A percentile compares a stretch with the other conserved stretches of the same genome.
phyloP scores from a whole-genome alignment of 2,329 filamentous ascomycete species.

The Curvularia verruculosa region DNA sequence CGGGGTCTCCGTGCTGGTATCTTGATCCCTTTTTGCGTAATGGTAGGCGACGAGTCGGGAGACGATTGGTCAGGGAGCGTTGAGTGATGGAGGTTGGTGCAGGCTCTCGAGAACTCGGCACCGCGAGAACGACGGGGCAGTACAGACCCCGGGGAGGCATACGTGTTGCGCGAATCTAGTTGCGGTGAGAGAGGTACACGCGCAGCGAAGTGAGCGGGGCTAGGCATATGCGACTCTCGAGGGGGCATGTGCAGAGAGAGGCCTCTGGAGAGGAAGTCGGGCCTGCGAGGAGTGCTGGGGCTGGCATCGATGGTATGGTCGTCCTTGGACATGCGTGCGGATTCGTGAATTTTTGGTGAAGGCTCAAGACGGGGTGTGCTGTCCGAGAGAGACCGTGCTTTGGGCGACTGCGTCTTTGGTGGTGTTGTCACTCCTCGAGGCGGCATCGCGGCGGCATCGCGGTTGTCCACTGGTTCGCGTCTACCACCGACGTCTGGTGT shows the following conservation, averaged over 20 bases:
- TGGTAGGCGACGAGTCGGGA: slow-evolving; percentile 87
- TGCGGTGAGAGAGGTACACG: slow-evolving; percentile 80
- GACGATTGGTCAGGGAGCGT: slow-evolving; percentile 87
- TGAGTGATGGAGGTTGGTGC: slow-evolving; percentile 93
- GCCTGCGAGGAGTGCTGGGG: slow-evolving; percentile 70
- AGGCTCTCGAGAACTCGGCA: slow-evolving; percentile 89
- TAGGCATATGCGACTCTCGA: slow-evolving; percentile 54
- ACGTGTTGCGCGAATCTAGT: slow-evolving; percentile 81
- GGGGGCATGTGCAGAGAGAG: slow-evolving; percentile 74
- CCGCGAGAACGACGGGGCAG: slow-evolving; percentile 87
- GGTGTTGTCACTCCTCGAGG: slow-evolving; percentile 35
- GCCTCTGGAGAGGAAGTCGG: slow-evolving; percentile 66
- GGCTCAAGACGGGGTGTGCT: slow-evolving; percentile 53
- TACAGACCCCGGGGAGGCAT: slow-evolving; percentile 80
- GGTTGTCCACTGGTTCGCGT: slow-evolving; percentile 21
- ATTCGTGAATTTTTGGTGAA: slow-evolving; percentile 54
- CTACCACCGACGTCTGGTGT: slow-evolving; percentile 27
- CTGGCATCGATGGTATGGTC: slow-evolving; percentile 51
- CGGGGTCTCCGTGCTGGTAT: slow-evolving; percentile 62
- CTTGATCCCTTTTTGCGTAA: slow-evolving; percentile 70
- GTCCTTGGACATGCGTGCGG: slow-evolving; percentile 51
- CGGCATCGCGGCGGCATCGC: slow-evolving; percentile 24
- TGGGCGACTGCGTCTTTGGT: slow-evolving; percentile 46
- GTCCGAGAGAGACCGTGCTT: slow-evolving; percentile 54
- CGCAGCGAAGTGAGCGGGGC: slow-evolving; percentile 60